Evolutionary conservation across 257 asterid species (phyloP), one percentile per base, ranked within the genome.

Genomic region (Fraxinus quadrangulata): DNA sequence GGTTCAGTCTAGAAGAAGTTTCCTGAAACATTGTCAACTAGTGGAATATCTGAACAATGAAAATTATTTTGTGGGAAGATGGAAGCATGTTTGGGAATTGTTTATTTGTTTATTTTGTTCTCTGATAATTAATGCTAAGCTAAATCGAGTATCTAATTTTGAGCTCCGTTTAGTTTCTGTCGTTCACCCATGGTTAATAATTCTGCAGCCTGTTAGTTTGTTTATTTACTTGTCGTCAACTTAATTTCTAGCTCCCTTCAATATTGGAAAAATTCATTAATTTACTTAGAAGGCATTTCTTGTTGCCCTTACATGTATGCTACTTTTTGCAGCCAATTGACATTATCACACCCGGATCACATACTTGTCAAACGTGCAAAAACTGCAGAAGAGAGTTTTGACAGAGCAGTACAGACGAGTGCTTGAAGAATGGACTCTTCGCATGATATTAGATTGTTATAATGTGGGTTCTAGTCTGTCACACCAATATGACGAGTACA

Each of bases 311-410:
- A 49, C 13, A 21, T 23, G 31, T 61, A 8, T 61, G 17, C 31
- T 28, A 10, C 71, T 17, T 74, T 82, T 75, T 82, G 84, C 96
- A 93, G 98, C 87, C 98, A 93, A 84, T 82, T 93, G 91, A 93
- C 89, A 82, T 78, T 93, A 79, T 87, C 97, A 4, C 90, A 92
- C 83, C 97, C 97, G 26, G 91, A 89, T 23, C 98, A 94, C 87
- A 47, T 84, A 77, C 97, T 94, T 26, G 92, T 88, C 26, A 90
- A 87, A 76, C 92, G 94, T 11, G 83, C 86, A 2, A 83, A 94
- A 39, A 73, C 87, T 8, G 91, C 97, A 0, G 98, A 92, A 79
- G 97, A 92, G 84, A 79, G 75, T 79, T 94, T 92, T 26, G 97
- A 94, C 73, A 84, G 96, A 85, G 96, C 96, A 23, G 79, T 89